Percentiles rank a stretch among this genome's conserved stretches.
Conservation (phyloP, 2,329 filamentous ascomycete genomes). For the Aspergillus terreus region DNA sequence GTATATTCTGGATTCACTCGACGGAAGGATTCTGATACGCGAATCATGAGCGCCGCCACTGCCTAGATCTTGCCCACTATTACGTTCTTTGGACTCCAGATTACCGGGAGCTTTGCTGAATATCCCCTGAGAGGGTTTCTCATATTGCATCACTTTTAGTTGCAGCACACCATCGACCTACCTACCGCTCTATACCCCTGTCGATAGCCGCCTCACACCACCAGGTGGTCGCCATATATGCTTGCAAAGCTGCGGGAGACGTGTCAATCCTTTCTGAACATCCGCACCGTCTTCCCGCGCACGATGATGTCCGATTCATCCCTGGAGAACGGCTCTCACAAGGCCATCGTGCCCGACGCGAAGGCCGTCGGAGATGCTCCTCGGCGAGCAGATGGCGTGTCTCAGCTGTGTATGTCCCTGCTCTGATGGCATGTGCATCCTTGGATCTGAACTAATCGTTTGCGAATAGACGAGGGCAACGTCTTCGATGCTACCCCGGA, state of each 20-base stretch:
- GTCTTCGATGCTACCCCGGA: slow-evolving; percentile 34
- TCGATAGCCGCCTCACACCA: slow-evolving; percentile 4
- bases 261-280: background rate
- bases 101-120: background rate
- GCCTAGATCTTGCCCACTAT: background rate
- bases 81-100: background rate
- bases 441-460: slow-evolving; percentile 8
- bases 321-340: slow-evolving; percentile 7
- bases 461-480: slow-evolving; percentile 31
- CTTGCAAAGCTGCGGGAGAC: background rate
- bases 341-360: slow-evolving; percentile 16
- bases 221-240: slow-evolving; percentile 5
- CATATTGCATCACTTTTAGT: slow-evolving; percentile 29
- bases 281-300: background rate
- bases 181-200: slow-evolving; percentile 11
- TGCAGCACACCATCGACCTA: slow-evolving; percentile 26
- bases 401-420: slow-evolving; percentile 28
- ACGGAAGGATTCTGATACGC: background rate
- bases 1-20: background rate
- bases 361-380: slow-evolving; percentile 22
- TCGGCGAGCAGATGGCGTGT: slow-evolving; percentile 28
- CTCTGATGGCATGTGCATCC: background rate
- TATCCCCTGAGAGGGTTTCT: background rate
- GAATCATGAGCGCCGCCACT: background rate
- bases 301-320: slow-evolving; percentile 13